Base-by-base conservation (phyloP, 1,284 basidiomycete species). In the Pseudozyma sp. region DNA sequence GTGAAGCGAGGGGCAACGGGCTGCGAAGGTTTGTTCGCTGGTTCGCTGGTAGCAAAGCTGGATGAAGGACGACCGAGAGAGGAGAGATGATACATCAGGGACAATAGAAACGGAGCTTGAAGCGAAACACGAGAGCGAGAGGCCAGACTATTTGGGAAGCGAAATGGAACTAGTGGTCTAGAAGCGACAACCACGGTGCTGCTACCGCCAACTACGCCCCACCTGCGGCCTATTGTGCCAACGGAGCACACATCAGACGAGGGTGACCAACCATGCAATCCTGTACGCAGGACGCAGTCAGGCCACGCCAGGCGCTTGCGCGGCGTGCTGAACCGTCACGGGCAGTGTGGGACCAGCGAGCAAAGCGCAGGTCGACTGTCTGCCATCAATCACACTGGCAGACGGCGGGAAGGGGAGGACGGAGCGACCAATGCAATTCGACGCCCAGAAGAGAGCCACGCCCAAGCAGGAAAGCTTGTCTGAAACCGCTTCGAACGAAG, bases 121-220 rank as follows among this genome's bases (percentile, higher is more conserved):
- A 45, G 17, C 6, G 43, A n/a, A 45, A 19, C 40, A 45, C 17
- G 7, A 10, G 43, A 29, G 52, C 14, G 11, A 31, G 42, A 34
- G 52, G 42, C 19, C 37, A 51, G 45, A 46, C 45, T 30, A 5
- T 31, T 31, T 31, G 4, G 7, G 29, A 46, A 30, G 6, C 13
- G 17, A 29, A 46, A 16, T 33, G 45, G 42, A 47, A 30, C 48
- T 17, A 51, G 3, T 30, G 48, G 46, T 46, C 49, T 52, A 42
- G 42, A 40, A 52, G 56, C 43, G 43, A 45, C 44, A 48, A 19
- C 13, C n/a, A 17, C 51, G 51, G 24, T 10, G 37, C 9, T 42
- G 7, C 11, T 13, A 17, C 29, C n/a, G 33, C 24, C 24, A 24
- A 24, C 24, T 24, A 24, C 24, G 24, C 24, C 24, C 24, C 24